Evolutionary conservation across 805 yeast species (phyloP), one percentile per base, ranked within the genome.

Genomic region (Wickerhamiella shivajii): DNA sequence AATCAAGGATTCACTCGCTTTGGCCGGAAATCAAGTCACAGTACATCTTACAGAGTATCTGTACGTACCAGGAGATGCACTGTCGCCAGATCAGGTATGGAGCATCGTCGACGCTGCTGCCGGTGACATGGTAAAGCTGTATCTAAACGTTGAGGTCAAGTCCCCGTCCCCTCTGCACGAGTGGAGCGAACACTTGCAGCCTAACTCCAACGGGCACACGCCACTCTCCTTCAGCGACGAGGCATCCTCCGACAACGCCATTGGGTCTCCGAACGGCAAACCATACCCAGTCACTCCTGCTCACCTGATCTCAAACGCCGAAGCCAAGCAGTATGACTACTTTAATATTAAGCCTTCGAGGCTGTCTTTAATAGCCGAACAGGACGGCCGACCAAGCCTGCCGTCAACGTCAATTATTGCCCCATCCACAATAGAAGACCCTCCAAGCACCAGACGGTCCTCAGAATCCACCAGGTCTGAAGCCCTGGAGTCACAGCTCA

Each of bases 21-120:
- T n/a, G n/a, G n/a, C n/a, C n/a, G n/a, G n/a, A n/a, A n/a, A n/a
- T n/a, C n/a, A n/a, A n/a, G n/a, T n/a, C n/a, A 50, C 63, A 0
- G 60, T 71, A 26, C 77, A 74, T 42, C 52, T 81, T 40, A 77
- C 93, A 0, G 93, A 81, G 33, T 70, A 73, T 50, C 71, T 72
- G 14, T 59, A 72, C 31, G 61, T 63, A 15, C 45, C 48, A 3
- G 56, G 61, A 14, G 46, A 47, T 15, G 39, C 48, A 12, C 46
- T 53, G 26, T 43, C 38, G 28, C 50, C 51, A 24, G 37, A 28
- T 18, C 46, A 44, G 19, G 36, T 47, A n/a, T 45, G 51, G 51
- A 36, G 32, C 31, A 40, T 47, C 13, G 31, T 47, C 31, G 33
- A 42, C 8, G 44, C 48, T 3, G 42, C 47, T 0, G 40, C 52